phyloP scores from a whole-genome alignment of 768 basidiomycete species.

The Boletus speciosus region DNA sequence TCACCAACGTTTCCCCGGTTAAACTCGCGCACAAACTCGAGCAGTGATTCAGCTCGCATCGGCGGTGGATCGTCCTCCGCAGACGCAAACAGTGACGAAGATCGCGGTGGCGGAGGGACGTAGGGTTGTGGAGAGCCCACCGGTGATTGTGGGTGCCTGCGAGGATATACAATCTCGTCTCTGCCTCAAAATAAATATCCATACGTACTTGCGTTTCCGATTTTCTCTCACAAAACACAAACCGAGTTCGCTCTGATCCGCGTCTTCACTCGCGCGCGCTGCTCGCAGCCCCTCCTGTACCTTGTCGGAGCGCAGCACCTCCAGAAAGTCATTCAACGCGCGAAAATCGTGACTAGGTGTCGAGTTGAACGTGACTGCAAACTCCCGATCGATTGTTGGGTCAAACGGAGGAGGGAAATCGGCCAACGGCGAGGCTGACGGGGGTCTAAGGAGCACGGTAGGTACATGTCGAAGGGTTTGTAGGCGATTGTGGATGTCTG shows the following conservation, averaged over 20 bases:
- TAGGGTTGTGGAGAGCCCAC: constrained; percentile 59
- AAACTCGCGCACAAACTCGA: constrained; percentile 55
- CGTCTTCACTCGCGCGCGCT: constrained; percentile 52
- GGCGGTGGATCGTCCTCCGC: constrained; percentile 34
- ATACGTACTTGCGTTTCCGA: constrained; percentile 55
- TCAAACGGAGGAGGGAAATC: constrained; percentile 30
- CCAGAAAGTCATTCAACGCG: constrained; percentile 46
- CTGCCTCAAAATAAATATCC: not conserved
- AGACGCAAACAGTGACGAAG: constrained; percentile 41
- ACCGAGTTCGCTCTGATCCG: constrained; percentile 49
- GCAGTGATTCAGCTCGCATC: constrained; percentile 45
- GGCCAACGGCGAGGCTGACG: constrained; percentile 22
- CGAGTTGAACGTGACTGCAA: constrained; percentile 27
- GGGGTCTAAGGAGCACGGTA: constrained; percentile 40
- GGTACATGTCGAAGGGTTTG: constrained; percentile 47
- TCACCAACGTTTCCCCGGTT: constrained; percentile 37
- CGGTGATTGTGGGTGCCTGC: constrained; percentile 51
- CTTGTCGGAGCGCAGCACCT: constrained; percentile 44
- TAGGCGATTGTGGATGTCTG: constrained; percentile 44
- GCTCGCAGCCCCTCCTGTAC: constrained; percentile 57
- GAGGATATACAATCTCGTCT: not conserved
- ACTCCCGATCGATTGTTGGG: constrained; percentile 24
- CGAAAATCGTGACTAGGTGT: constrained; percentile 41
- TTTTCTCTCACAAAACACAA: constrained; percentile 44
- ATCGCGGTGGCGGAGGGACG: constrained; percentile 37